These are phyloP conservation scores for Debaryomyces maramus DNA, from an alignment of 805 yeast genomes.

Conservation along the genomic window DNA sequence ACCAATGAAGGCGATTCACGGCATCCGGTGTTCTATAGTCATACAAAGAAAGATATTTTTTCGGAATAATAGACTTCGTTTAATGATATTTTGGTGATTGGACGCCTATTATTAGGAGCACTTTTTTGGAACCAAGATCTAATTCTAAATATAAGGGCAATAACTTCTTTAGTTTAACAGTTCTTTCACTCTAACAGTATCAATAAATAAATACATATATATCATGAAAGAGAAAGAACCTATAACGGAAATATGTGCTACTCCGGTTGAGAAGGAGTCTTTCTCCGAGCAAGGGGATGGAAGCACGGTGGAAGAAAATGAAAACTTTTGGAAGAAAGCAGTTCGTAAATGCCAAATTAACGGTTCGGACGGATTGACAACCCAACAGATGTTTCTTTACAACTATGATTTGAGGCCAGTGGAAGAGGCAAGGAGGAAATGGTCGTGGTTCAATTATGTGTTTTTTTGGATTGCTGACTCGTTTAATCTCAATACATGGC, in stretches of 20 bases:
- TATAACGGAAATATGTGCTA: background rate
- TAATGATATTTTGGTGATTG: no score
- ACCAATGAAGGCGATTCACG: no score
- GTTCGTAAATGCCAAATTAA: slow-evolving; percentile 28
- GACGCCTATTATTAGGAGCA: background rate
- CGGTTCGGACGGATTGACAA: slow-evolving; percentile 43
- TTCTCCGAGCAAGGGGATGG: background rate
- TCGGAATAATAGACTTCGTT: no score
- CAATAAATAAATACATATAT: no score
- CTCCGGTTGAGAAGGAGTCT: background rate
- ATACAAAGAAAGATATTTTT: no score
- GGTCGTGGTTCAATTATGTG: slow-evolving; percentile 82
- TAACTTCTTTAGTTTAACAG: no score
- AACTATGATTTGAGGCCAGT: slow-evolving; percentile 81
- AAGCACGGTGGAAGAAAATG: slow-evolving; percentile 7
- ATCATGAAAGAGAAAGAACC: background rate
- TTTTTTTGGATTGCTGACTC: slow-evolving; percentile 89
- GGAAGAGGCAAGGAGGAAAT: slow-evolving; percentile 68
- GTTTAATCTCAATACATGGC: slow-evolving; percentile 88
- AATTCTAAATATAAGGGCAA: no score
- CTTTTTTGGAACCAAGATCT: no score
- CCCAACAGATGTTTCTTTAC: slow-evolving; percentile 63
- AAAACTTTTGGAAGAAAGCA: slow-evolving; percentile 12
- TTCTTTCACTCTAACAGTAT: no score
- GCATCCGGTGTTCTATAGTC: no score